A percentile compares a stretch with the other conserved stretches of the same genome.
Evolutionary conservation across 2,329 filamentous ascomycete genomes (phyloP).

Genomic region (Davidsoniella eucalypti): DNA sequence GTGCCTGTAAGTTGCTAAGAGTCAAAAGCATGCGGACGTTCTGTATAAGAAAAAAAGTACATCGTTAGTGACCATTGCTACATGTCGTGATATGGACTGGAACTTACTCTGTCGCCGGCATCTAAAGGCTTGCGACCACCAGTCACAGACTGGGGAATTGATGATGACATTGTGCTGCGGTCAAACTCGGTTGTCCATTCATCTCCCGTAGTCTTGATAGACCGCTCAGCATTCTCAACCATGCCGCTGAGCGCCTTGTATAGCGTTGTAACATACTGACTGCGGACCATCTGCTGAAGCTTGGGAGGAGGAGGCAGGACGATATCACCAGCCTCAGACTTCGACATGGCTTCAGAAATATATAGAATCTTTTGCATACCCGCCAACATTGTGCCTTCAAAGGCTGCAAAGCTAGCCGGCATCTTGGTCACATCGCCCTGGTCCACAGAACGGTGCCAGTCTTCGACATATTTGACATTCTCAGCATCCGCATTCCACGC

Average conservation of each 20-base stretch:
- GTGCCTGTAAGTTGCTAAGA: slow-evolving; percentile 73
- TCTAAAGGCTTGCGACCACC: slow-evolving; percentile 31
- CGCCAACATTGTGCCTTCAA: slow-evolving; percentile 64
- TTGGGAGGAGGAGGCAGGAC: slow-evolving; percentile 75
- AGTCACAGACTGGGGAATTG: slow-evolving; percentile 14
- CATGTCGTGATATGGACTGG: not conserved
- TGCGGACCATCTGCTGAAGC: slow-evolving; percentile 74
- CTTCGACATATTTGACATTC: slow-evolving; percentile 79
- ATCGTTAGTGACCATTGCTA: not conserved
- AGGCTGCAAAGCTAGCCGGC: slow-evolving; percentile 70
- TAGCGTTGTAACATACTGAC: slow-evolving; percentile 81
- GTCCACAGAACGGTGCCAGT: slow-evolving; percentile 76
- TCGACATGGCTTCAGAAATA: slow-evolving; percentile 67
- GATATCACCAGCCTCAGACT: slow-evolving; percentile 57
- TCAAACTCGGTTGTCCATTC: slow-evolving; percentile 39
- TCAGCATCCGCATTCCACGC: slow-evolving; percentile 91
- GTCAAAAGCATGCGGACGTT: slow-evolving; percentile 89
- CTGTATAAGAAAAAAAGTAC: slow-evolving; percentile 25
- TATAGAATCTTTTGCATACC: slow-evolving; percentile 95
- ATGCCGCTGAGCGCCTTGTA: slow-evolving; percentile 91
- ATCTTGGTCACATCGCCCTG: slow-evolving; percentile 78
- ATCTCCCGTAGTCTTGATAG: slow-evolving; percentile 46
- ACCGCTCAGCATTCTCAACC: slow-evolving; percentile 86
- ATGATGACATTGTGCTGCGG: not conserved
- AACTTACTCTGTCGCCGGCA: slow-evolving; percentile 38